phyloP scores from a whole-genome alignment of 176 grass and related monocot genomes.

The Aegilops umbellulata region DNA sequence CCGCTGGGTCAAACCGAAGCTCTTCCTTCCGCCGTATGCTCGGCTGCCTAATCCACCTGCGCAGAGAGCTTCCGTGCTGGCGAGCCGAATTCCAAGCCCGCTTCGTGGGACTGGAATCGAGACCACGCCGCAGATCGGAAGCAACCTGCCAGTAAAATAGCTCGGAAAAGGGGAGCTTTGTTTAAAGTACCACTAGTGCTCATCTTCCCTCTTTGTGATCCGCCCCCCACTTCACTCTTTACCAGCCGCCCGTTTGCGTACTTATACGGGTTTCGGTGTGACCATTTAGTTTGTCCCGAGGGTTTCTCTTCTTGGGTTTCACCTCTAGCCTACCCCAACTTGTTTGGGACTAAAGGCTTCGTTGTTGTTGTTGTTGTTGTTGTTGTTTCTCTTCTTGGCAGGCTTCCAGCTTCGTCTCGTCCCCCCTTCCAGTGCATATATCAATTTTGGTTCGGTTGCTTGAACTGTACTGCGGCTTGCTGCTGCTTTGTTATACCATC shows the following conservation, averaged over 20 bases:
- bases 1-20: constrained; percentile 1
- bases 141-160: constrained; percentile 29
- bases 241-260: neutral
- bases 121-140: constrained; percentile 23
- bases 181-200: constrained; percentile 23
- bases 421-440: neutral
- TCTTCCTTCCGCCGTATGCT: neutral
- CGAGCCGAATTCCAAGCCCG: constrained; percentile 15
- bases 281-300: constrained; percentile 5
- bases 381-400: constrained; percentile 18
- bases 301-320: constrained; percentile 16
- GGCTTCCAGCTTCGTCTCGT: constrained; percentile 25
- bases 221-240: constrained; percentile 36
- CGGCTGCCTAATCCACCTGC: constrained; percentile 36
- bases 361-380: no score
- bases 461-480: constrained; percentile 3
- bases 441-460: constrained; percentile 35
- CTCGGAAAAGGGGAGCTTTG: constrained; percentile 24
- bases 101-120: neutral
- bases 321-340: no score
- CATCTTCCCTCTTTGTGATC: constrained; percentile 38
- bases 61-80: neutral
- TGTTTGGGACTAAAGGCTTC: no score
- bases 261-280: constrained; percentile 10
- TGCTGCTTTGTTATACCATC: neutral